Percentiles rank a stretch among this genome's conserved stretches.
phyloP scores from a whole-genome alignment of 352 stramenopile genomes.

The Globisporangium recalcitrans region DNA sequence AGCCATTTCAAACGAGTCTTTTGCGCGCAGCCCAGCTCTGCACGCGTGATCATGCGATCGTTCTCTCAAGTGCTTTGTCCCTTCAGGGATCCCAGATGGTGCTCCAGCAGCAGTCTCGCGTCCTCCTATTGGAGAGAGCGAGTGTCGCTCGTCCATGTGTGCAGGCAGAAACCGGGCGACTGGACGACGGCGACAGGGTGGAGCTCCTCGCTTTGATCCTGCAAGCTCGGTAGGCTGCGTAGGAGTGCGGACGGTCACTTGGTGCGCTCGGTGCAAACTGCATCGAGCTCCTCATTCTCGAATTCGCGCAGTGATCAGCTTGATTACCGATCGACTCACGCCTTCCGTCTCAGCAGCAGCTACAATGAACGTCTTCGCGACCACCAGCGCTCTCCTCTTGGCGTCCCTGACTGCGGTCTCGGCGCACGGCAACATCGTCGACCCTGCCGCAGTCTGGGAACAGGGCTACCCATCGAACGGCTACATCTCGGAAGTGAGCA shows the following conservation, averaged over 20 bases:
- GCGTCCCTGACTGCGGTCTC: conserved; percentile 16
- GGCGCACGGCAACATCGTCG: conserved; percentile 35
- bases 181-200: background rate
- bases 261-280: too few relatives aligned
- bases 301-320: background rate
- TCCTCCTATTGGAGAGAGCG: background rate
- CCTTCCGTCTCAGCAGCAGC: background rate
- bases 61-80: background rate
- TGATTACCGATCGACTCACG: background rate
- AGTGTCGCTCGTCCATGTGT: background rate
- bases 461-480: conserved; percentile 26
- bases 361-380: conserved; percentile 12
- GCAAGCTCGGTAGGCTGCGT: background rate
- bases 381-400: conserved; percentile 10
- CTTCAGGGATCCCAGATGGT: background rate
- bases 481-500: conserved; percentile 22
- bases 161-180: background rate
- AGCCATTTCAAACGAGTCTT: background rate
- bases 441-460: conserved; percentile 30
- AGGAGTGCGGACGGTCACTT: background rate
- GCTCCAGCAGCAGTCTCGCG: too few relatives aligned
- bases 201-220: background rate
- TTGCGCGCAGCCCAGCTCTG: background rate
- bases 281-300: conserved; percentile 8
- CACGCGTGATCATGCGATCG: background rate